Evolutionary conservation across 352 stramenopile species (phyloP).

Genomic region (Aphanomyces stellatus): DNA sequence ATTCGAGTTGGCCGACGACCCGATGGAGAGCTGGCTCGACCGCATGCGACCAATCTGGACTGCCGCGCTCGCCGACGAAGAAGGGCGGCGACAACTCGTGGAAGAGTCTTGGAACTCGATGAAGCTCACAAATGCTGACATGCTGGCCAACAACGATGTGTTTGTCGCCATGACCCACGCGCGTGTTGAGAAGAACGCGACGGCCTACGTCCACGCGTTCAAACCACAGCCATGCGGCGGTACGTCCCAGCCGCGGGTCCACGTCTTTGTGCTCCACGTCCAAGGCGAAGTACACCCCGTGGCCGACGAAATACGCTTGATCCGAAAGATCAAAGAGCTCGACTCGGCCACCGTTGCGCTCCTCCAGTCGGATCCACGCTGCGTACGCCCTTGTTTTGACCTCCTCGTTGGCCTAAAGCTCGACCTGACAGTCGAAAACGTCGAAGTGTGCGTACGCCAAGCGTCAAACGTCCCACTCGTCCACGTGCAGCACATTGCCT

Average conservation of each 20-base stretch:
- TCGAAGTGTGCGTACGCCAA: constrained; percentile 35
- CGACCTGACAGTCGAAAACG: constrained; percentile 26
- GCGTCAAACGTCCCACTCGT: constrained; percentile 28
- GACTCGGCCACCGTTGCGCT: constrained; percentile 40
- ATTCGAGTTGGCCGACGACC: constrained; percentile 39
- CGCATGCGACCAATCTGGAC: constrained; percentile 64
- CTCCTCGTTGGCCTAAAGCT: constrained; percentile 29
- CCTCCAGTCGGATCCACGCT: constrained; percentile 4
- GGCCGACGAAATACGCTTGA: constrained; percentile 24
- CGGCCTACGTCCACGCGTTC: constrained; percentile 49
- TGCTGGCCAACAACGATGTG: constrained; percentile 19
- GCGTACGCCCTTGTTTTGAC: constrained; percentile 27
- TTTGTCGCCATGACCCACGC: constrained; percentile 36
- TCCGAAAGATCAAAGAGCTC: constrained; percentile 29
- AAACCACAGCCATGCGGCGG: constrained; percentile 21
- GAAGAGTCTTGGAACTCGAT: constrained; percentile 51
- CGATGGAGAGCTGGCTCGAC: constrained; percentile 60
- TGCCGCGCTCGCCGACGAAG: constrained; percentile 52
- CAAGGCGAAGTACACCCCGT: constrained; percentile 9
- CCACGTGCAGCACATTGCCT: constrained; percentile 31
- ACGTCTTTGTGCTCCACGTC: constrained; percentile 18
- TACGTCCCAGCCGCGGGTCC: neutral
- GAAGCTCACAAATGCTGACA: constrained; percentile 44
- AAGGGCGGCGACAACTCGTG: constrained; percentile 46
- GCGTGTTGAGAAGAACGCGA: constrained; percentile 46